These are phyloP conservation scores for Lasiodiplodia sp. DNA, from an alignment of 2,329 filamentous ascomycete genomes.

Conservation along the genomic window DNA sequence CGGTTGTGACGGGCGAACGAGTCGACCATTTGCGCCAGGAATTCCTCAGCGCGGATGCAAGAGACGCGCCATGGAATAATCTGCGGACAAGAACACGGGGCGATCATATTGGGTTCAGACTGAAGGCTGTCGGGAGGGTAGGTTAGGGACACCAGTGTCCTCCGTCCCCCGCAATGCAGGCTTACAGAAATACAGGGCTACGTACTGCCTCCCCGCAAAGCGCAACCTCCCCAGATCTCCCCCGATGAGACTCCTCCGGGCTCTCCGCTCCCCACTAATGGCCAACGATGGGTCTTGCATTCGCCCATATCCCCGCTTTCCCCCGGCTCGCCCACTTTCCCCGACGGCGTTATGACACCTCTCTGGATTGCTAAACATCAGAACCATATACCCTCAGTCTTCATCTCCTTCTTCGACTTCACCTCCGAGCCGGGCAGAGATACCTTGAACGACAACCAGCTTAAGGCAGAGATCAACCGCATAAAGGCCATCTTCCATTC, in stretches of 20 bases:
- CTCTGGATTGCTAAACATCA: constrained; percentile 92
- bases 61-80: constrained; percentile 69
- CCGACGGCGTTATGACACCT: constrained; percentile 84
- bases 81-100: constrained; percentile 53
- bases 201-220: constrained; percentile 68
- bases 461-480: constrained; percentile 85
- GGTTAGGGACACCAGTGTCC: constrained; percentile 51
- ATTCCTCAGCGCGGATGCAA: constrained; percentile 71
- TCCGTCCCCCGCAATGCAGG: constrained; percentile 36
- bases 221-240: constrained; percentile 63
- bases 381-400: constrained; percentile 78
- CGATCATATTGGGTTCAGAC: constrained; percentile 65
- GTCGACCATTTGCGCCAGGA: constrained; percentile 71
- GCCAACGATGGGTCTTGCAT: constrained; percentile 67
- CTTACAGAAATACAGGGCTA: constrained; percentile 54
- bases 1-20: constrained; percentile 69
- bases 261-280: constrained; percentile 60
- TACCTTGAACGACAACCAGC: constrained; percentile 81
- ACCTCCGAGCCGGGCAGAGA: constrained; percentile 75
- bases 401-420: constrained; percentile 82
- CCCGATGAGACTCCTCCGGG: constrained; percentile 58
- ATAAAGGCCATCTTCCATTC: constrained; percentile 72
- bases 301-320: constrained; percentile 92
- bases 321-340: constrained; percentile 81
- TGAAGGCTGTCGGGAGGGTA: constrained; percentile 83